These are phyloP conservation scores for Fusarium sp. DNA, from an alignment of 2,329 filamentous ascomycete genomes.

Conservation along the genomic window DNA sequence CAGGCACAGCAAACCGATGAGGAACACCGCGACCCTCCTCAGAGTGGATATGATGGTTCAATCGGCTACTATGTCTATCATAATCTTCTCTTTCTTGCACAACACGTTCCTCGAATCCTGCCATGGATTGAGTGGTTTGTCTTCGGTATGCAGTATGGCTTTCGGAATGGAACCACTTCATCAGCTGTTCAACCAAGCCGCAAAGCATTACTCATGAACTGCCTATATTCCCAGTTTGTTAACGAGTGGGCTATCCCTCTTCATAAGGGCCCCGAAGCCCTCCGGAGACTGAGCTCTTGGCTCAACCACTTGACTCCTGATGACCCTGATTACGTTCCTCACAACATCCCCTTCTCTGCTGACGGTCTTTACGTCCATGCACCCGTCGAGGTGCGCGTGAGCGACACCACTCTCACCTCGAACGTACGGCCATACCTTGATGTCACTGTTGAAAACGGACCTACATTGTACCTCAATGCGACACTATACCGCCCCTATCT, in stretches of 20 bases:
- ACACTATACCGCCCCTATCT: slow-evolving; percentile 87
- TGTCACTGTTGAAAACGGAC: slow-evolving; percentile 71
- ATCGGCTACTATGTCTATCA: slow-evolving; percentile 93
- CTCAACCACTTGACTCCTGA: slow-evolving; percentile 70
- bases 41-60: slow-evolving; percentile 81
- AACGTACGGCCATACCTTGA: slow-evolving; percentile 66
- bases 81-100: slow-evolving; percentile 82
- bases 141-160: slow-evolving; percentile 97
- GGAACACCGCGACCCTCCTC: slow-evolving; percentile 65
- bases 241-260: slow-evolving; percentile 98
- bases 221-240: slow-evolving; percentile 96
- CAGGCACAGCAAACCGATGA: slow-evolving; percentile 80
- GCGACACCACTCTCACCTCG: slow-evolving; percentile 66
- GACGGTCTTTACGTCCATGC: slow-evolving; percentile 84
- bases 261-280: slow-evolving; percentile 84
- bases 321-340: slow-evolving; percentile 70
- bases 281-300: slow-evolving; percentile 86
- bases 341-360: slow-evolving; percentile 82
- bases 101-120: slow-evolving; percentile 79
- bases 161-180: slow-evolving; percentile 73
- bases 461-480: slow-evolving; percentile 88
- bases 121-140: slow-evolving; percentile 96
- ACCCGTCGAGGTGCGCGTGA: slow-evolving; percentile 90
- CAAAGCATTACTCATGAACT: slow-evolving; percentile 91
- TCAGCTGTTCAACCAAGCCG: slow-evolving; percentile 83